phyloP scores from a whole-genome alignment of 1,284 basidiomycete species.

The Ganoderma lucidum region DNA sequence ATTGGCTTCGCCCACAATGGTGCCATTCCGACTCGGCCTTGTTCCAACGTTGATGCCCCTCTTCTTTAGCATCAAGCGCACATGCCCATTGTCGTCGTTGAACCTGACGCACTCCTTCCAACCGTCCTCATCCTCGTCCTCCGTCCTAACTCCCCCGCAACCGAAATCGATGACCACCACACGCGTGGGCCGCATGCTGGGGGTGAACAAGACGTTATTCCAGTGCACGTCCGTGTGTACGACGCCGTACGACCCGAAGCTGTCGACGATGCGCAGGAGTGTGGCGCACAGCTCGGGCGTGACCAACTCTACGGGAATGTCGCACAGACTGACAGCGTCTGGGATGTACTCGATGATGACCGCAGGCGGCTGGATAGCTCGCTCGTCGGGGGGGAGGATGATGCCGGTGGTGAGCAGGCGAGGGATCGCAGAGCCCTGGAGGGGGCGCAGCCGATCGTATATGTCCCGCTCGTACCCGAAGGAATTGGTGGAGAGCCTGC shows the following conservation, averaged over 20 bases:
- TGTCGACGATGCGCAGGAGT: conserved; percentile 11
- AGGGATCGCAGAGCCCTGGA: conserved; percentile 21
- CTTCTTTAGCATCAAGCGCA: neutral
- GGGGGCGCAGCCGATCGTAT: conserved; percentile 10
- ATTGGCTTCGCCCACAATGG: neutral
- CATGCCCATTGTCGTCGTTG: neutral
- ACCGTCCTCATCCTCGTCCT: neutral
- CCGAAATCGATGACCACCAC: neutral
- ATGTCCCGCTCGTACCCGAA: conserved; percentile 9
- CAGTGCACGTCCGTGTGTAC: conserved; percentile 11
- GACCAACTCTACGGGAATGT: conserved; percentile 5
- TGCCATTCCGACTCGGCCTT: too few species aligned
- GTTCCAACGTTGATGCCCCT: neutral
- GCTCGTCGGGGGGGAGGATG: conserved; percentile 14
- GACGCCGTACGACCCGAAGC: conserved; percentile 10
- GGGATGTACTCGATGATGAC: conserved; percentile 22
- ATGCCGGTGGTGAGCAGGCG: conserved; percentile 9
- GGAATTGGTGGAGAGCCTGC: neutral
- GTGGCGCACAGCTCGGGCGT: conserved; percentile 1
- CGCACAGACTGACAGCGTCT: conserved; percentile 17
- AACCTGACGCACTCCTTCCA: neutral
- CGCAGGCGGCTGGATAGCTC: conserved; percentile 13
- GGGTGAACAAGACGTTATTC: conserved; percentile 7
- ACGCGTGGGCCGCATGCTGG: neutral
- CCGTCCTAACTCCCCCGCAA: neutral